Percentiles rank a stretch among this genome's conserved stretches.
phyloP scores from a whole-genome alignment of 805 yeast genomes.

The Ascoidea asiatica region DNA sequence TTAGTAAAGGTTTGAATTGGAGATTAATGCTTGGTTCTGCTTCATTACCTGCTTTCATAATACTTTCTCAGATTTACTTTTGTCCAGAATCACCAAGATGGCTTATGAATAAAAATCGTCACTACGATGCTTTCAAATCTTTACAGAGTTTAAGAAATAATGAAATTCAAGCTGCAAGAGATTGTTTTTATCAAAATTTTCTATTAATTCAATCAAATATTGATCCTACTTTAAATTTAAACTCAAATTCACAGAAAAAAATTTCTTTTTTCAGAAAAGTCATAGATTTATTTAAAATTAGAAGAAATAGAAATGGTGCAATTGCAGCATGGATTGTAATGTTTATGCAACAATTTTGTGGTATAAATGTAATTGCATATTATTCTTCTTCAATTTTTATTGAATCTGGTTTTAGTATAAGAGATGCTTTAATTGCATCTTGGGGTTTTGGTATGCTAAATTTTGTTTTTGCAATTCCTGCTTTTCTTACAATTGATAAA shows the following conservation, averaged over 20 bases:
- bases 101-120: slow-evolving; percentile 62
- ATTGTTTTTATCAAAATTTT: slow-evolving; percentile 54
- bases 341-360: slow-evolving; percentile 88
- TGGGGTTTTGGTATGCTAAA: slow-evolving; percentile 81
- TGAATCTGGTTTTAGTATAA: slow-evolving; percentile 48
- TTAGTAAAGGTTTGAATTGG: slow-evolving; percentile 37
- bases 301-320: slow-evolving; percentile 78
- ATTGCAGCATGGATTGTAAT: slow-evolving; percentile 71
- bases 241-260: no score
- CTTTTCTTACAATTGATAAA: slow-evolving; percentile 64
- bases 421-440: slow-evolving; percentile 60
- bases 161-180: slow-evolving; percentile 54
- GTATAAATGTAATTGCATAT: slow-evolving; percentile 79
- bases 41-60: slow-evolving; percentile 49
- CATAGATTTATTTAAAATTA: slow-evolving; percentile 47
- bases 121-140: slow-evolving; percentile 41
- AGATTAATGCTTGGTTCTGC: slow-evolving; percentile 61
- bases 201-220: slow-evolving; percentile 36
- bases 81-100: slow-evolving; percentile 71
- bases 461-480: slow-evolving; percentile 73
- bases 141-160: slow-evolving; percentile 34
- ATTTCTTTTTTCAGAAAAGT: slow-evolving; percentile 31
- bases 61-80: slow-evolving; percentile 45
- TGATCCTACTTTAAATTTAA: no score
- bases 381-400: slow-evolving; percentile 68